phyloP scores from a whole-genome alignment of 371 early-diverging fungal species.

The Rhizopus stolonifer region DNA sequence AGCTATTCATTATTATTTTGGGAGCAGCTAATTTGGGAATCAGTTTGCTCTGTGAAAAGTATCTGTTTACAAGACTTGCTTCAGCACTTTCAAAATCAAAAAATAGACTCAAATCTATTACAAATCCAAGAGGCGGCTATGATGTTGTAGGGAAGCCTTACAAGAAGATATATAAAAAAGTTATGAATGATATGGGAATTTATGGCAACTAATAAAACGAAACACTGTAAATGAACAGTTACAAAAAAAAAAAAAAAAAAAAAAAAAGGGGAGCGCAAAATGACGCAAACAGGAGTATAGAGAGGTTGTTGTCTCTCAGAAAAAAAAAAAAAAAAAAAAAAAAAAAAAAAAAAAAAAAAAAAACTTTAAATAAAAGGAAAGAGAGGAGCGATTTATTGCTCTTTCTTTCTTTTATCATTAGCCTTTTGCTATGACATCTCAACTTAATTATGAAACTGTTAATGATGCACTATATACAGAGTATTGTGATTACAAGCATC shows the following conservation, averaged over 20 bases:
- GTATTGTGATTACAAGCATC: not conserved
- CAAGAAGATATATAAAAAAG: constrained; percentile 38
- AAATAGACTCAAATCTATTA: constrained; percentile 1
- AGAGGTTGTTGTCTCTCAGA: no score
- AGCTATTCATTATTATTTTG: constrained; percentile 44
- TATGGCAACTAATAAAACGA: constrained; percentile 7
- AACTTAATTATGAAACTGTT: not conserved
- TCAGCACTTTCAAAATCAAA: constrained; percentile 16
- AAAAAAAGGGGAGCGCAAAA: constrained; percentile 6
- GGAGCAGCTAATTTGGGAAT: constrained; percentile 47
- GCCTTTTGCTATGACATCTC: not conserved
- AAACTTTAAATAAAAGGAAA: constrained; percentile 1
- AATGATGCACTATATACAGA: not conserved
- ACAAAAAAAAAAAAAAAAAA: constrained; percentile 3
- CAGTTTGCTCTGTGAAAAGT: constrained; percentile 57
- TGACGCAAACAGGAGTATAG: constrained; percentile 16
- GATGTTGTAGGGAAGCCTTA: constrained; percentile 11
- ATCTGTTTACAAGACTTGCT: constrained; percentile 36
- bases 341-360: no score
- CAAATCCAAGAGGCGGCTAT: constrained; percentile 17
- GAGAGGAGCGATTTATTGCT: not conserved
- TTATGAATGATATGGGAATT: constrained; percentile 50
- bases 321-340: not conserved
- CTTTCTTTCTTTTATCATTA: constrained; percentile 3
- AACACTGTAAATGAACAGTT: not conserved